Conservation (phyloP, 495 filamentous ascomycete genomes). For the Neurospora africana region DNA sequence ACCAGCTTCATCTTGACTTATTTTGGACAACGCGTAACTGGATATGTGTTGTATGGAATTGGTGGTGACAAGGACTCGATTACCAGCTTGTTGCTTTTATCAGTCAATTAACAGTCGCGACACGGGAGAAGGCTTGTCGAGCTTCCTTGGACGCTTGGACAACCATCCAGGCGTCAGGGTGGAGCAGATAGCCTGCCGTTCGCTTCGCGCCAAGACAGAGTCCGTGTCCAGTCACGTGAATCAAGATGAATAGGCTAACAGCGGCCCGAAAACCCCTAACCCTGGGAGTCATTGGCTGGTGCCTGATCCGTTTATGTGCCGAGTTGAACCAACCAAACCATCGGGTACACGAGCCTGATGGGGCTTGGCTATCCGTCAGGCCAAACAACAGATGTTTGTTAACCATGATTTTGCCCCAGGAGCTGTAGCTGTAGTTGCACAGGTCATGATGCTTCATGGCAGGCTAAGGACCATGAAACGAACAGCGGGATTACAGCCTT, state of each 20-base stretch:
- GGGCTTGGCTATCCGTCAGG: not conserved
- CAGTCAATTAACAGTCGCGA: not conserved
- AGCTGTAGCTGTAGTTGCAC: not conserved
- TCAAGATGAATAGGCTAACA: not conserved
- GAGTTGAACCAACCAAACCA: not conserved
- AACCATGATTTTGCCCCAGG: not conserved
- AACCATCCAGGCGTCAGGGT: not conserved
- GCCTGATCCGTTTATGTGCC: not conserved
- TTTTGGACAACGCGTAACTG: conserved; percentile 5
- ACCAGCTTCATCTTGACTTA: conserved; percentile 86
- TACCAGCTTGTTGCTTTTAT: not conserved
- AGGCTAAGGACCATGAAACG: not conserved
- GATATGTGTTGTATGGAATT: not conserved
- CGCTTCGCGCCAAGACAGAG: not conserved
- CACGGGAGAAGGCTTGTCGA: not conserved
- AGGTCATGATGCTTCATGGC: not conserved
- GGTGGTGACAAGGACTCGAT: not conserved
- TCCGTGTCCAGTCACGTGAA: not conserved
- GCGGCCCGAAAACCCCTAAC: not conserved
- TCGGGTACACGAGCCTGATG: not conserved
- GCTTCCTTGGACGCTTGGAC: not conserved
- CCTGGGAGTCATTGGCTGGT: not conserved
- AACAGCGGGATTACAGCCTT: not conserved
- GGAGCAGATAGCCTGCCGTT: not conserved
- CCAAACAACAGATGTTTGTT: not conserved